Base-by-base conservation (phyloP, 1,284 basidiomycete genomes). In the Meira miltonrushii region DNA sequence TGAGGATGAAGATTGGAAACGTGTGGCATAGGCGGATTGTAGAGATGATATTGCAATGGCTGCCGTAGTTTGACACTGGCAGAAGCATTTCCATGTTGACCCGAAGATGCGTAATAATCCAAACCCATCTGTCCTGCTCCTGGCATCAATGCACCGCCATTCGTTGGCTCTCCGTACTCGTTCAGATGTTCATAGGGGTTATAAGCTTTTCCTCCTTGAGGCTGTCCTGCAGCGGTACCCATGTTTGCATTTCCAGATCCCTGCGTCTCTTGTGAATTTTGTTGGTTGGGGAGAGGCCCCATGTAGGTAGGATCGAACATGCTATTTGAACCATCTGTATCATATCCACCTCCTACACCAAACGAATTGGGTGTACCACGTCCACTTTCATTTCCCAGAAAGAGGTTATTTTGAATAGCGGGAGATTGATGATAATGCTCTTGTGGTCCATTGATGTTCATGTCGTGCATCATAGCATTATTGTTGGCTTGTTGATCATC, bases 21-120 rank as follows among this genome's bases (percentile, higher is more conserved):
- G 79, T 81, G 86, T 71, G 79, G 86, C 71, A 79, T 83, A 0
- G 83, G 81, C 0, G 82, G 80, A 2, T 89, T 88, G 80, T 96
- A 97, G 33, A 96, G 84, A 71, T 96, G 91, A 76, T 97, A 92
- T 75, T 95, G 86, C 51, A 95, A 84, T 87, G 74, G 69, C 39
- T 75, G 74, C 21, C 39, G 51, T 54, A 17, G 28, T 37, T 37
- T 40, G 13, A 12, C 52, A n/a, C 33, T 46, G 43, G 55, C 47
- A 41, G 37, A 54, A 2, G 60, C 33, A 23, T 54, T 52, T 53
- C 54, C 50, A 39, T 59, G 40, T 9, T 58, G 56, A 38, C 60
- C 57, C 2, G 51, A 57, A 19, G 43, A 4, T 44, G 4, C 43
- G 15, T 53, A 53, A 53, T 53, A 53, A 39, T 53, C 50, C 11